Conservation (phyloP, 495 filamentous ascomycete genomes). For the Cercophora samala region DNA sequence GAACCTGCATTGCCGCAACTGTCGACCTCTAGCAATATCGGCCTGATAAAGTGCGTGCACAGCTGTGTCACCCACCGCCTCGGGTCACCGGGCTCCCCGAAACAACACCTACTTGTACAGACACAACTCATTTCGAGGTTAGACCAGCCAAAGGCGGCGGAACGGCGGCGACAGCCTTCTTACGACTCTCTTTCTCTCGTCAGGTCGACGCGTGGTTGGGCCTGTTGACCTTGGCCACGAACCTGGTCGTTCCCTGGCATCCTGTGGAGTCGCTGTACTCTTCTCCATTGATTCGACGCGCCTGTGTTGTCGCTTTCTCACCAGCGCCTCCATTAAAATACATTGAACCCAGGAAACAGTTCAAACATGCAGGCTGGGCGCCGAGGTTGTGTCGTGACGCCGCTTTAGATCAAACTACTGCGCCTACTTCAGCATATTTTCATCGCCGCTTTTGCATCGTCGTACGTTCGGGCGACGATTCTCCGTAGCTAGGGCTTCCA, state of each 20-base stretch:
- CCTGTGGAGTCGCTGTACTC: neutral
- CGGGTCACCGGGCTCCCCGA: neutral
- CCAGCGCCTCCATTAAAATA: neutral
- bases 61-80: neutral
- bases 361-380: conserved; percentile 3
- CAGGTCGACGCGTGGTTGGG: neutral
- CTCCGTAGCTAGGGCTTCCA: neutral
- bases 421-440: neutral
- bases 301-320: neutral
- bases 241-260: neutral
- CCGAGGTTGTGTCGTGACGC: neutral
- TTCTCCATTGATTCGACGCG: conserved; percentile 6
- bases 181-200: neutral
- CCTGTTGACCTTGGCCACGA: neutral
- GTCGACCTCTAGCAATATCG: neutral
- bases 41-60: neutral
- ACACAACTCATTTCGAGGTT: neutral
- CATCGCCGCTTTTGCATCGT: neutral
- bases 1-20: neutral
- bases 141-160: neutral
- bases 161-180: neutral
- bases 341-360: neutral
- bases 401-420: too few species aligned
- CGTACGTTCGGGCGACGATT: too few species aligned
- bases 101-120: too few species aligned